These are phyloP conservation scores for Fraxinus baroniana DNA, from an alignment of 305 asterid species.

Conservation along the genomic window DNA sequence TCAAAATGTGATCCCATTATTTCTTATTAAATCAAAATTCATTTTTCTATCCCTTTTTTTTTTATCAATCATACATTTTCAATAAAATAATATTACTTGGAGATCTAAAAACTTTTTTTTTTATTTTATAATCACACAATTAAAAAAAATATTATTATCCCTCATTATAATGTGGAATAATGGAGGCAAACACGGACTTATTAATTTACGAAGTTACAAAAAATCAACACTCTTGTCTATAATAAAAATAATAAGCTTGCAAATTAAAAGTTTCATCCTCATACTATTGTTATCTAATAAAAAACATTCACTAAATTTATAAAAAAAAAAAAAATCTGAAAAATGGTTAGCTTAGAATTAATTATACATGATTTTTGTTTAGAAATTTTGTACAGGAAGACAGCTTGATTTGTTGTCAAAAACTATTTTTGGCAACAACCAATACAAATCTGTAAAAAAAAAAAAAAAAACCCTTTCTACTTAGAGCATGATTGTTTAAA, in stretches of 20 bases:
- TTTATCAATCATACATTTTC: too few species aligned
- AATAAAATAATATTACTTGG: too few species aligned
- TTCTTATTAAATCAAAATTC: too few species aligned
- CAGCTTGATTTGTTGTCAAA: not conserved
- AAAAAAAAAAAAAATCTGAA: too few species aligned
- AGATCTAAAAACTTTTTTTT: too few species aligned
- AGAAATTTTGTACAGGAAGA: not conserved
- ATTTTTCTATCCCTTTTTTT: too few species aligned
- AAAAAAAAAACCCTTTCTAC: too few species aligned
- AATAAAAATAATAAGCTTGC: not conserved
- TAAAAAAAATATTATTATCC: too few species aligned
- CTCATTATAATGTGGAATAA: not conserved
- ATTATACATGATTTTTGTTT: not conserved
- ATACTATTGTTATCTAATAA: not conserved
- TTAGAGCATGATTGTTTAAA: too few species aligned
- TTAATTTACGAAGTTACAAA: not conserved
- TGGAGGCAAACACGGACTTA: not conserved
- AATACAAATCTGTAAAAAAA: too few species aligned
- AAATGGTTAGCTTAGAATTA: not conserved
- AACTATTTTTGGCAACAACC: not conserved
- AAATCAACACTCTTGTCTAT: not conserved
- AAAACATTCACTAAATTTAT: too few species aligned
- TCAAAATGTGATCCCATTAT: not conserved
- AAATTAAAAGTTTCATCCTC: not conserved
- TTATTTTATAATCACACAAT: too few species aligned